Conservation (phyloP, 192 early-diverging fungal genomes). For the Obelidium mucronatum region DNA sequence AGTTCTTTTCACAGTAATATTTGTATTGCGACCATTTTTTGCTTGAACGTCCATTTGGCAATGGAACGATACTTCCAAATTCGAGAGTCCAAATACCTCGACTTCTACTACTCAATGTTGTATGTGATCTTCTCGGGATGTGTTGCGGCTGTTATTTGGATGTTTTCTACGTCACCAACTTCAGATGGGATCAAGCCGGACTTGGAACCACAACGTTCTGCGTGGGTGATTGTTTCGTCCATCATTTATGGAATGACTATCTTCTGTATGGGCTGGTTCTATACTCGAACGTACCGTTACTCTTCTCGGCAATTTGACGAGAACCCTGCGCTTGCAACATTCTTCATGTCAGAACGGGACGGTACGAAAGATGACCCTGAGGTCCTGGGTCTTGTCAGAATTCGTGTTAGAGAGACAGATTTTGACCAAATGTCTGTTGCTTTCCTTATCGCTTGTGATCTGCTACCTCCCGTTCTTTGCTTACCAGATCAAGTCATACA, state of each 20-base stretch:
- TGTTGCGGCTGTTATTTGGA: conserved; percentile 1
- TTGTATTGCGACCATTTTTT: not conserved
- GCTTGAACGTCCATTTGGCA: conserved; percentile 14
- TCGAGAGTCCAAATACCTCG: not conserved
- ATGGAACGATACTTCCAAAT: conserved; percentile 32
- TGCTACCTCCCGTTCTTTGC: conserved; percentile 19
- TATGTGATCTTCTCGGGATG: not conserved
- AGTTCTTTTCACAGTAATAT: not conserved
- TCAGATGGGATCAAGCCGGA: conserved; percentile 15
- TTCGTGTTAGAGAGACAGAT: conserved; percentile 9
- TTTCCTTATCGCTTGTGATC: not conserved
- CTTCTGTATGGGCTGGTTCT: not conserved
- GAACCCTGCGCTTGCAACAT: conserved; percentile 9
- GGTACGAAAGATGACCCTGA: not conserved
- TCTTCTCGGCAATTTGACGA: conserved; percentile 23
- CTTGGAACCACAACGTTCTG: not conserved
- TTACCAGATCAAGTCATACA: conserved; percentile 7
- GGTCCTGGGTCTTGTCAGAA: not conserved
- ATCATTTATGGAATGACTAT: not conserved
- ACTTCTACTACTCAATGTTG: not conserved
- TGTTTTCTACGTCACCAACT: not conserved
- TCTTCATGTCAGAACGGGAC: conserved; percentile 16
- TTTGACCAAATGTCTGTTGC: conserved; percentile 3
- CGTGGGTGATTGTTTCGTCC: not conserved
- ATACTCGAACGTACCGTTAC: conserved; percentile 31